Percentiles rank a stretch among this genome's conserved stretches.
Evolutionary conservation across 495 filamentous ascomycete species (phyloP).

Genomic region (Penicillium pancosmium): DNA sequence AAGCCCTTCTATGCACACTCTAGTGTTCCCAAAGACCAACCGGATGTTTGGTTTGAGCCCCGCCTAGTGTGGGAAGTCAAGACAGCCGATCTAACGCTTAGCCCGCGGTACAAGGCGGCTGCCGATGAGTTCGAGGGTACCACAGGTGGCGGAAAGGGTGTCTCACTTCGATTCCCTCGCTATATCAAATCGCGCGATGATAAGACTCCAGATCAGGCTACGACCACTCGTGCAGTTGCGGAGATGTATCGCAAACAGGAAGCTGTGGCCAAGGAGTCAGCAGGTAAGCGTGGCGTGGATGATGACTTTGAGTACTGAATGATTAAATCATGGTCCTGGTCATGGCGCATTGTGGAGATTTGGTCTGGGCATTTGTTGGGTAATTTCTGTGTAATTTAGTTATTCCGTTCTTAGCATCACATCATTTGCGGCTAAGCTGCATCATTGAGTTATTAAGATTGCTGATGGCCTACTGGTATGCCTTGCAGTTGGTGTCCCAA

Average conservation of each 20-base stretch:
- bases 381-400: background rate
- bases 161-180: conserved; percentile 85
- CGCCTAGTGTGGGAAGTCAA: conserved; percentile 96
- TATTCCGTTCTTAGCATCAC: conserved; percentile 7
- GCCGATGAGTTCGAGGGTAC: conserved; percentile 59
- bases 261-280: conserved; percentile 62
- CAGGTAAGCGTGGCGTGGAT: conserved; percentile 82
- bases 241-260: conserved; percentile 98
- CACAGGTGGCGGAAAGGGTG: conserved; percentile 73
- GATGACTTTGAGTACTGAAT: conserved; percentile 96
- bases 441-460: conserved; percentile 5
- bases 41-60: conserved; percentile 98
- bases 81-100: conserved; percentile 91
- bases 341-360: conserved; percentile 7
- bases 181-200: conserved; percentile 91
- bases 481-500: background rate
- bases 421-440: conserved; percentile 13
- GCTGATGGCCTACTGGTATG: background rate
- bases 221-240: conserved; percentile 76
- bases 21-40: conserved; percentile 82
- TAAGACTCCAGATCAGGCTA: conserved; percentile 93
- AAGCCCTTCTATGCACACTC: conserved; percentile 95
- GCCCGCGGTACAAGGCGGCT: conserved; percentile 85
- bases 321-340: conserved; percentile 1
- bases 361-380: background rate